Percentiles rank a stretch among this genome's conserved stretches.
phyloP scores from a whole-genome alignment of 169 alveolate species.

The Eimeria maxima region DNA sequence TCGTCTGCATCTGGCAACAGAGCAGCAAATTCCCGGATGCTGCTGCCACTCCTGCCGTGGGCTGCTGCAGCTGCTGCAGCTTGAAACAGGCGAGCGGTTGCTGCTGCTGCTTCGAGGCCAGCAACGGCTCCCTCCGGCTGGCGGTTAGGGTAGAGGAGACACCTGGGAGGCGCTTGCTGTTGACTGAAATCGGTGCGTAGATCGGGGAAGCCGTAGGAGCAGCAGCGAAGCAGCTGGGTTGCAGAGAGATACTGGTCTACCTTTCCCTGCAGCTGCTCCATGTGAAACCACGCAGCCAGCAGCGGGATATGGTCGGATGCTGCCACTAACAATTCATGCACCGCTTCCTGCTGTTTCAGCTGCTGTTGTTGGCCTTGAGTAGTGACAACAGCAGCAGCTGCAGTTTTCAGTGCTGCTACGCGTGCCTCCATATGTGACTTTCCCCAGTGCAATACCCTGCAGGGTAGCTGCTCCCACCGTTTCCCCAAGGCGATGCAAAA shows the following conservation, averaged over 20 bases:
- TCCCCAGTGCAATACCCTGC: background rate
- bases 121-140: background rate
- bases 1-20: slow-evolving; percentile 8
- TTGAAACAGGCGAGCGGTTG: slow-evolving; percentile 26
- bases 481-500: slow-evolving; percentile 32
- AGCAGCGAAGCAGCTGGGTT: slow-evolving; percentile 45
- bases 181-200: slow-evolving; percentile 42
- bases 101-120: slow-evolving; percentile 59
- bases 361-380: slow-evolving; percentile 3
- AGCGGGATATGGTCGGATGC: slow-evolving; percentile 45
- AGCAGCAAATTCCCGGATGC: background rate
- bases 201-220: slow-evolving; percentile 62
- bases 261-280: slow-evolving; percentile 58
- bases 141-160: slow-evolving; percentile 29
- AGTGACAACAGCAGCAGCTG: slow-evolving; percentile 56
- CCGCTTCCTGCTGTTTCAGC: background rate
- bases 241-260: background rate
- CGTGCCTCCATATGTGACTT: background rate
- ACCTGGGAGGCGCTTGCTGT: slow-evolving; percentile 43
- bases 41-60: slow-evolving; percentile 4
- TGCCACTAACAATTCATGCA: slow-evolving; percentile 12
- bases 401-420: slow-evolving; percentile 17
- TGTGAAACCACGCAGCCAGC: slow-evolving; percentile 18
- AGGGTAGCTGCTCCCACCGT: slow-evolving; percentile 56
- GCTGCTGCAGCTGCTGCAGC: slow-evolving; percentile 51